phyloP scores from a whole-genome alignment of 192 early-diverging fungal species.

The Helicostylum pulchrum region DNA sequence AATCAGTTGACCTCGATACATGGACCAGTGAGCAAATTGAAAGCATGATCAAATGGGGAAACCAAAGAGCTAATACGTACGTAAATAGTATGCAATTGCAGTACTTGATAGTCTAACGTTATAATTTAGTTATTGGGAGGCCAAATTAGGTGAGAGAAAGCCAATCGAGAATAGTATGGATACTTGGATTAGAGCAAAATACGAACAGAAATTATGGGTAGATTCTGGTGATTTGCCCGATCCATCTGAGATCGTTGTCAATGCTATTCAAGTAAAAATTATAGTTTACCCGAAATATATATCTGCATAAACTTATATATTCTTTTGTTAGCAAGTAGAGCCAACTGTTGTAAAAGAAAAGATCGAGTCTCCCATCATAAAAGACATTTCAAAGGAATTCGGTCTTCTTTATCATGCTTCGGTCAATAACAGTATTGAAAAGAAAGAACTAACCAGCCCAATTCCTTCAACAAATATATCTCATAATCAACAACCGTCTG shows the following conservation, averaged over 20 bases:
- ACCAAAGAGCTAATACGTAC: slow-evolving; percentile 60
- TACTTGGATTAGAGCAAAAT: slow-evolving; percentile 72
- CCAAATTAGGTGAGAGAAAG: slow-evolving; percentile 28
- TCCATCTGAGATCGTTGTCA: slow-evolving; percentile 50
- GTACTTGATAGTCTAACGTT: neutral
- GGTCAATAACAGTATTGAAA: too few relatives aligned
- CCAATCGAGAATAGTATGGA: slow-evolving; percentile 56
- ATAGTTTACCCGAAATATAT: too few relatives aligned
- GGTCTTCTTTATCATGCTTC: too few relatives aligned
- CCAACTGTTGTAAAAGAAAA: neutral
- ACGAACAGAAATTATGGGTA: slow-evolving; percentile 70
- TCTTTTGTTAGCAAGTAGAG: neutral
- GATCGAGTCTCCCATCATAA: neutral
- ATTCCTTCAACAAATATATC: too few relatives aligned
- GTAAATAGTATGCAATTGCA: neutral
- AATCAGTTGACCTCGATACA: slow-evolving; percentile 75
- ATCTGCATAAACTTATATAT: neutral
- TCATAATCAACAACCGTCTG: too few relatives aligned
- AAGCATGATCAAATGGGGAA: slow-evolving; percentile 77
- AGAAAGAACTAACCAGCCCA: too few relatives aligned
- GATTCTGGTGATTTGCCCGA: slow-evolving; percentile 63
- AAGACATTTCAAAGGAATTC: too few relatives aligned
- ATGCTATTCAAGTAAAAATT: neutral
- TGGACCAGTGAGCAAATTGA: slow-evolving; percentile 78
- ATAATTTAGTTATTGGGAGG: slow-evolving; percentile 46